Evolutionary conservation across 345 rosid genomes (phyloP).

Genomic region (Pistacia integerrima): DNA sequence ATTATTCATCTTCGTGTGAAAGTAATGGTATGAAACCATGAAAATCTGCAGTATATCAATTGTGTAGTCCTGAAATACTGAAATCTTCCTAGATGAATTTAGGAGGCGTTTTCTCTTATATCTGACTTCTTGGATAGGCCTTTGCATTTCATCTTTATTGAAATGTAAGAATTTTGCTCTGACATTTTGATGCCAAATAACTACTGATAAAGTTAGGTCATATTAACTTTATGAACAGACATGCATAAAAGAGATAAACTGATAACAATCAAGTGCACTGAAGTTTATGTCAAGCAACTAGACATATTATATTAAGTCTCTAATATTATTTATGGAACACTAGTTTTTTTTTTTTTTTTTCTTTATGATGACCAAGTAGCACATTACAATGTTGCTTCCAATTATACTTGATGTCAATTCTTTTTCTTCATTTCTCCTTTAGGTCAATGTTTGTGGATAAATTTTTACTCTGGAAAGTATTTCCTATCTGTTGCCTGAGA

Average conservation of each 20-base stretch:
- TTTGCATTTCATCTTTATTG: slow-evolving; percentile 7
- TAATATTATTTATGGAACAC: background rate
- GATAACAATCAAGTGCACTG: background rate
- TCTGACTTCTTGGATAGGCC: background rate
- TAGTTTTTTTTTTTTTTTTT: background rate
- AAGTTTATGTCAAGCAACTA: slow-evolving; percentile 2
- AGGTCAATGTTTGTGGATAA: slow-evolving; percentile 86
- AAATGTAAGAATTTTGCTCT: slow-evolving; percentile 3
- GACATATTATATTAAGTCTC: background rate
- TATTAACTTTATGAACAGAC: background rate
- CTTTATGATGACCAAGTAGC: background rate
- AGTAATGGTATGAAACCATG: background rate
- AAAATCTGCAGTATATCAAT: slow-evolving; percentile 1
- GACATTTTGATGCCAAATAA: background rate
- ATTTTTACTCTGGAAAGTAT: slow-evolving; percentile 93
- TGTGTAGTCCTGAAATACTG: background rate
- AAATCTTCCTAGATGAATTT: background rate
- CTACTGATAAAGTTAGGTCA: background rate
- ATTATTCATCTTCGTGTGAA: background rate
- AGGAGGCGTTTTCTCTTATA: background rate
- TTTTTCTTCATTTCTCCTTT: slow-evolving; percentile 29
- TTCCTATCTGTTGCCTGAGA: slow-evolving; percentile 79
- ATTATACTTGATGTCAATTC: background rate
- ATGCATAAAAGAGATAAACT: background rate
- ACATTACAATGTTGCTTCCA: slow-evolving; percentile 13